Base-by-base conservation (phyloP, 2,329 filamentous ascomycete species). In the Phaeosphaeriaceae sp. region DNA sequence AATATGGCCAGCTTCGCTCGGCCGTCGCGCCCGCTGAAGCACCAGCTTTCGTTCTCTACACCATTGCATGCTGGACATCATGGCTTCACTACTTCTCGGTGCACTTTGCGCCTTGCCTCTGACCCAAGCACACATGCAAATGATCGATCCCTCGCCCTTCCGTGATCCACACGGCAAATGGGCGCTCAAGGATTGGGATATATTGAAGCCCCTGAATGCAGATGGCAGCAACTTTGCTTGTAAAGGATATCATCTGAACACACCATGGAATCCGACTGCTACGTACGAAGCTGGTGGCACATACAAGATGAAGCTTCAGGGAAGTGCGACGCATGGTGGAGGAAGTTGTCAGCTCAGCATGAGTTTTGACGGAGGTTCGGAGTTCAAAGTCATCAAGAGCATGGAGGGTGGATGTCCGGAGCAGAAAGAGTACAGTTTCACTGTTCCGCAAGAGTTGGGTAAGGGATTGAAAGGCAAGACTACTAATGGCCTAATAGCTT, bases 321-420 rank as follows among this genome's bases (percentile, higher is more conserved):
- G 90, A 36, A 84, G 84, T 51, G 79, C 78, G 9, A 78, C 76
- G 17, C 90, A 92, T 79, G 80, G 82, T 40, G 91, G 91, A 41
- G 91, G 91, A 42, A 91, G 88, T 10, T 93, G 91, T 79, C 91
- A 95, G 79, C 81, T 91, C 48, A 86, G 88, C 2, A 81, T 94
- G 25, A 91, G 89, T 31, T 91, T 89, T 77, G 90, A 94, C 79
- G 82, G 86, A 62, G 91, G 90, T 48, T 78, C 81, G 55, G 86
- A 85, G 20, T 94, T 91, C 81, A 88, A 84, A 60, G 91, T 92
- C 41, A 84, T 89, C 63, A 82, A 88, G 68, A 86, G 84, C 7
- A 86, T 88, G 50, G 81, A 87, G 15, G 86, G 86, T n/a, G 83
- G 81, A 13, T 88, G 85, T 65, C 80, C 84, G 1, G 63, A 83